These are phyloP conservation scores for Ogataea allantospora DNA, from an alignment of 805 yeast genomes.

Conservation along the genomic window DNA sequence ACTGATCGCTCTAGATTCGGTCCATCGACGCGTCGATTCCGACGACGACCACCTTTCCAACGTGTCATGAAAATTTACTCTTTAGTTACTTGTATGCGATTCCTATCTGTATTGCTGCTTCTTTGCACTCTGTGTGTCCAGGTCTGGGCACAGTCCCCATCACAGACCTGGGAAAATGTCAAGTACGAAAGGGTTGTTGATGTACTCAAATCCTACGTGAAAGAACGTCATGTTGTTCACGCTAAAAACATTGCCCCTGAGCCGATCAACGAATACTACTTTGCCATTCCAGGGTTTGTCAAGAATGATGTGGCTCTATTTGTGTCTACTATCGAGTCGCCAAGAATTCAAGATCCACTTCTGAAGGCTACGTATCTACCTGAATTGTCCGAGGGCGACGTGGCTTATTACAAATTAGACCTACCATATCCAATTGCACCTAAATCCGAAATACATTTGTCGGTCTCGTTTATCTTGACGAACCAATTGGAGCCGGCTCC, in stretches of 20 bases:
- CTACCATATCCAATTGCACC: constrained; percentile 71
- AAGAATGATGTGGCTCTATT: constrained; percentile 26
- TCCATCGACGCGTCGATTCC: constrained; percentile 10
- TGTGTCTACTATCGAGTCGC: constrained; percentile 21
- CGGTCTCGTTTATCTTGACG: constrained; percentile 48
- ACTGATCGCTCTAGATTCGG: not conserved
- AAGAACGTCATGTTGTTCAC: constrained; percentile 55
- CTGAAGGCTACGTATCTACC: constrained; percentile 20
- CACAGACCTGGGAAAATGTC: constrained; percentile 53
- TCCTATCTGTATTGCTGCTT: constrained; percentile 3
- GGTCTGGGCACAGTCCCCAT: constrained; percentile 14
- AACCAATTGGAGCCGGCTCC: constrained; percentile 62
- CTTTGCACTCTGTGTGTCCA: not conserved
- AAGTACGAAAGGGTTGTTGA: constrained; percentile 60
- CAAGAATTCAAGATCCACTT: constrained; percentile 22
- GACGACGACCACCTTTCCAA: constrained; percentile 2
- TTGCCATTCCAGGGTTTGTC: constrained; percentile 53
- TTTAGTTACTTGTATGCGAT: not conserved
- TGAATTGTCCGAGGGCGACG: constrained; percentile 14
- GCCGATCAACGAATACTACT: constrained; percentile 55
- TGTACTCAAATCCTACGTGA: constrained; percentile 61
- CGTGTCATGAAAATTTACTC: constrained; percentile 9
- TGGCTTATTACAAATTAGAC: constrained; percentile 45
- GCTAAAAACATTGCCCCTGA: constrained; percentile 55
- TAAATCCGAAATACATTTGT: constrained; percentile 48